Evolutionary conservation across 2,329 filamentous ascomycete genomes (phyloP).

Genomic region (Fusarium irregulare): DNA sequence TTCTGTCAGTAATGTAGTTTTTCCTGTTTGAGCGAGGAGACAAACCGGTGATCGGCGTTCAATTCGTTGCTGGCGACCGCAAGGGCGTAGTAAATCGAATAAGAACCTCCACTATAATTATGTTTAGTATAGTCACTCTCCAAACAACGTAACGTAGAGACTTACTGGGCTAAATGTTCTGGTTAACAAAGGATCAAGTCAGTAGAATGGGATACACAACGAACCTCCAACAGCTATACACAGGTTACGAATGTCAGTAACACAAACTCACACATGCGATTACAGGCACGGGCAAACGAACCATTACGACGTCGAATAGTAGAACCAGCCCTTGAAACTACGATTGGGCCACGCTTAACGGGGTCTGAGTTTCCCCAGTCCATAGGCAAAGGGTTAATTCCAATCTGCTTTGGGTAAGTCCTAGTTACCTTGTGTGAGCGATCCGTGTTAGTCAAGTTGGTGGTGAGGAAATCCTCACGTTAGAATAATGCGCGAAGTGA

Average conservation of each 20-base stretch:
- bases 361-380: slow-evolving; percentile 87
- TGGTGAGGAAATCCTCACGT: slow-evolving; percentile 55
- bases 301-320: slow-evolving; percentile 86
- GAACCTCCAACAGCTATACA: slow-evolving; percentile 67
- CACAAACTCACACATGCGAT: slow-evolving; percentile 9
- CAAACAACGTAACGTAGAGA: not conserved
- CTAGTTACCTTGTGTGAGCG: slow-evolving; percentile 49
- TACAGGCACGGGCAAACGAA: slow-evolving; percentile 54
- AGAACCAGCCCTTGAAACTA: slow-evolving; percentile 80
- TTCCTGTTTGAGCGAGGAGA: not conserved
- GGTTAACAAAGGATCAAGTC: slow-evolving; percentile 42
- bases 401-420: slow-evolving; percentile 93
- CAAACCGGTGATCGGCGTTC: slow-evolving; percentile 78
- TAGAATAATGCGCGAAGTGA: slow-evolving; percentile 66
- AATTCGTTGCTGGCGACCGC: slow-evolving; percentile 93
- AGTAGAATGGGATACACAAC: slow-evolving; percentile 37
- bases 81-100: slow-evolving; percentile 94
- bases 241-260: slow-evolving; percentile 28
- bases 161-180: slow-evolving; percentile 50
- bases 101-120: slow-evolving; percentile 78
- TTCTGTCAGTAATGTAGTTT: slow-evolving; percentile 5
- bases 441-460: slow-evolving; percentile 2
- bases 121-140: slow-evolving; percentile 15
- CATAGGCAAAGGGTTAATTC: slow-evolving; percentile 90
- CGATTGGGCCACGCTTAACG: slow-evolving; percentile 81